Evolutionary conservation across 2,329 filamentous ascomycete genomes (phyloP).

Genomic region (Orbilia quercus): DNA sequence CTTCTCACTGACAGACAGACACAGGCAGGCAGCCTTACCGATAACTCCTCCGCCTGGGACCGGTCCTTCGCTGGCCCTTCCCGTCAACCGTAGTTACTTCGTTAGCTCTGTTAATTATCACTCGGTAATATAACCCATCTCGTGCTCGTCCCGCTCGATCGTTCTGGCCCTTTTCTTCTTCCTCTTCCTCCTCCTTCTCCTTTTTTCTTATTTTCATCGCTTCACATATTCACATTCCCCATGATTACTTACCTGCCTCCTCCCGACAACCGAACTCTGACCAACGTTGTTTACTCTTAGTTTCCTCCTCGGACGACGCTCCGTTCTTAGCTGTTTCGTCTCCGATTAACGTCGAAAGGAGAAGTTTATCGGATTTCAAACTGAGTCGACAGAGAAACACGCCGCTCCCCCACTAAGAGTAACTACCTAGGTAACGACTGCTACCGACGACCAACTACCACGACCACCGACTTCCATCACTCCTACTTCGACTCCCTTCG

Average conservation of each 20-base stretch:
- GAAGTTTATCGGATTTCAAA: conserved; percentile 20
- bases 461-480: background rate
- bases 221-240: background rate
- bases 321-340: background rate
- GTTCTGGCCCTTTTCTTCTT: conserved; percentile 30
- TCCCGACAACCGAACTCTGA: conserved; percentile 12
- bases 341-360: conserved; percentile 6
- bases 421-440: too few relatives aligned
- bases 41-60: conserved; percentile 31
- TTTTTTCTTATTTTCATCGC: conserved; percentile 5
- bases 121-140: background rate
- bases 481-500: too few relatives aligned
- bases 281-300: too few relatives aligned
- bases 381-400: conserved; percentile 19
- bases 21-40: background rate
- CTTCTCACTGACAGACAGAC: background rate
- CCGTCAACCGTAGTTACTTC: too few relatives aligned
- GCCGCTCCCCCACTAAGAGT: conserved; percentile 3
- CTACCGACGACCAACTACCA: too few relatives aligned
- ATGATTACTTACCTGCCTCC: background rate
- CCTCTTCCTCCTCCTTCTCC: conserved; percentile 7
- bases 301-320: background rate
- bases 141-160: conserved; percentile 25
- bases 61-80: conserved; percentile 28
- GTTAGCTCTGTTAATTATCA: background rate